Base-by-base conservation (phyloP, 805 yeast species). In the Komagataella kurtzmanii region DNA sequence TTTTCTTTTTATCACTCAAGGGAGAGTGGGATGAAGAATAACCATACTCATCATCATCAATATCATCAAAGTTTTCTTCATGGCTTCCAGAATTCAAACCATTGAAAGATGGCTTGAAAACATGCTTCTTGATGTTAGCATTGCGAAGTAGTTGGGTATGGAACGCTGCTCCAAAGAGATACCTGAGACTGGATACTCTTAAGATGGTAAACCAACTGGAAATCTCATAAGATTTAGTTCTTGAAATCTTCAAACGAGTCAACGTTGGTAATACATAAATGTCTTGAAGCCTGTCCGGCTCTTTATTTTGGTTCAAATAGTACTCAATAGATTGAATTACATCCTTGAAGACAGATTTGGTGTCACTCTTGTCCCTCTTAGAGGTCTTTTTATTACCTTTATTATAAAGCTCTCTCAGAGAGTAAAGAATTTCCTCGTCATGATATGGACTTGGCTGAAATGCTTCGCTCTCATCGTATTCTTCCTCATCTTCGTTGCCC, bases 361-460 rank as follows among this genome's bases (percentile, higher is more conserved):
- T 69, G 44, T 76, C 80, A 54, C 74, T 75, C 61, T 79, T 82
- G 54, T 81, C 86, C 59, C 77, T 79, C 57, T 83, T 83, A 24
- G 83, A 75, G 3, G 80, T 60, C 50, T 72, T 77, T 53, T 81
- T 80, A 4, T 81, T 69, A 0, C 85, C 76, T 19, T 76, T 73
- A 46, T 71, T 74, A 1, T 77, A 65, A 46, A 81, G 65, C 43
- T 71, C 65, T 23, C 68, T 67, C 30, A 78, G 61, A 3, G 68
- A 67, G 18, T 63, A 59, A 30, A 68, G 61, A 7, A 81, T 58
- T 23, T 74, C 75, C 49, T 73, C 80, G 55, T 80, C 83, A 51
- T 70, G 67, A 60, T 76, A 79, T 2, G 85, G 85, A 1, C 72
- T 63, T 7, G 12, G 46, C n/a, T 44, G 23, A 54, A 72, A 68